Evolutionary conservation across 129 eudicot genomes (phyloP), one percentile per base, ranked within the genome.

Genomic region (Glebionis coronaria): DNA sequence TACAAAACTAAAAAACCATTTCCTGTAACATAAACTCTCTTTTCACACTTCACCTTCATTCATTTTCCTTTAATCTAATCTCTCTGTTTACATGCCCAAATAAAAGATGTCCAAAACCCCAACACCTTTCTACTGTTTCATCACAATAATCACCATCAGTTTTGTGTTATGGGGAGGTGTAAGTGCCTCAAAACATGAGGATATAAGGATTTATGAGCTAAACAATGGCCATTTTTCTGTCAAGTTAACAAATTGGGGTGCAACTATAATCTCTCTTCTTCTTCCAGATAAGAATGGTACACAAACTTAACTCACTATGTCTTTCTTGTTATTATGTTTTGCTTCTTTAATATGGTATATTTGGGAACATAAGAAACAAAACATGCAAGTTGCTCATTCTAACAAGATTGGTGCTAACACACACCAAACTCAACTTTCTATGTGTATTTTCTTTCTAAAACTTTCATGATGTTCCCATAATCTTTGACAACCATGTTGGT

Each of bases 211-310:
- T n/a, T 87, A 81, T 75, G 90, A 87, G 70, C 78, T 87, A 38
- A 86, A 86, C 75, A 86, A 74, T 51, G 88, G 83, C 31, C 66
- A 89, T 67, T 83, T 89, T 67, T 81, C 82, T 46, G 67, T 75
- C 10, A 86, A 83, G 63, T 79, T 83, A 49, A 83, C 90, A 12
- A 79, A 79, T 27, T 89, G 82, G 80, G 96, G 96, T 27, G 96
- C 96, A 8, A 75, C 90, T 44, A 75, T 89, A 53, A 68, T 86
- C 63, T 86, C 96, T 45, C 61, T 89, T 63, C 15, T 82, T 75
- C 86, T 89, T 68, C 96, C 96, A 12, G 96, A 89, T 64, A 86
- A 81, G 63, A 56, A 83, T 70, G 96, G 96, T 89, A 76, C 70
- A 68, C 74, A 50, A 16, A 58, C 47, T 18, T 42, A 5, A 61